Conservation (phyloP, 2,329 filamentous ascomycete species). For the Colletotrichum acutatum region DNA sequence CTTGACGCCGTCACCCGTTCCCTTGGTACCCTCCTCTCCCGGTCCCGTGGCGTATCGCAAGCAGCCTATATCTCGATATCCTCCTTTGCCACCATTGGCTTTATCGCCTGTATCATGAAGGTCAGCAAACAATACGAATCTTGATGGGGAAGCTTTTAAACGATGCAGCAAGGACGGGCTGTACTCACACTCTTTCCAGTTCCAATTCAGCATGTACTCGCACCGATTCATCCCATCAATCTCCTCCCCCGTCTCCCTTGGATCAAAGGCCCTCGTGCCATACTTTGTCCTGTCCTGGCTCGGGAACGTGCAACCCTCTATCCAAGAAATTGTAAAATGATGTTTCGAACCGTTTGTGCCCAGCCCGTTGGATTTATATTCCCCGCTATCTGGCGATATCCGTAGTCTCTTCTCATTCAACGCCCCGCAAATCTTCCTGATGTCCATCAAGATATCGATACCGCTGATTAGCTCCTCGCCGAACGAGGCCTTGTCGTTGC, state of each 20-base stretch:
- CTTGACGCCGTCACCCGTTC: not conserved
- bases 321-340: not conserved
- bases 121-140: not conserved
- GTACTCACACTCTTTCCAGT: slow-evolving; percentile 7
- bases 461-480: not conserved
- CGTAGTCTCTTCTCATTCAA: not conserved
- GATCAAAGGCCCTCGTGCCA: not conserved
- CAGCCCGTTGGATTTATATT: not conserved
- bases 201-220: not conserved
- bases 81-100: not conserved
- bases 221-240: not conserved
- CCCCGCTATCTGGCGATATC: not conserved
- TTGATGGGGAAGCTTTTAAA: not conserved
- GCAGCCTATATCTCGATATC: not conserved
- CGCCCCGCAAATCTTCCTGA: not conserved
- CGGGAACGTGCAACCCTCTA: not conserved
- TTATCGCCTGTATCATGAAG: not conserved
- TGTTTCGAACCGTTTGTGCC: not conserved
- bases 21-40: not conserved
- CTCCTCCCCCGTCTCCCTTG: not conserved
- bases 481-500: not conserved
- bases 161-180: not conserved
- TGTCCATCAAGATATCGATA: not conserved
- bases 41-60: not conserved
- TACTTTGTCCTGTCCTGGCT: not conserved